Evolutionary conservation across 768 basidiomycete genomes (phyloP), one percentile per base, ranked within the genome.

Genomic region (Scleroderma citrinum): DNA sequence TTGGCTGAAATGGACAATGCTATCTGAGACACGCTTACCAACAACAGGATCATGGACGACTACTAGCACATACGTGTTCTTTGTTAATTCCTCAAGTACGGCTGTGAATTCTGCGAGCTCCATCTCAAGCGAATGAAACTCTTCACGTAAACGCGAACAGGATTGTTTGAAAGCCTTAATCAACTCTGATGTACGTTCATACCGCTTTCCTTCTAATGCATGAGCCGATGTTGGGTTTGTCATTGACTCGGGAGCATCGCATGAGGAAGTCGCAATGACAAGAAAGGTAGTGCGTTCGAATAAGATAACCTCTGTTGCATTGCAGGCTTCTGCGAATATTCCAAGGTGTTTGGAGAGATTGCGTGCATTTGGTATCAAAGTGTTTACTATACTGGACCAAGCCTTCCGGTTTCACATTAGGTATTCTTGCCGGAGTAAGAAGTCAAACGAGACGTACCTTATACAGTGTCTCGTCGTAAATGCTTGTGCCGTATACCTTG

Each of bases 241-340:
- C 32, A 67, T 52, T 20, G 64, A 31, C 20, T 60, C 41, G 16
- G 60, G 46, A 31, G 55, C 16, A 30, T 61, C 50, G 19, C 73
- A 76, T 58, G 67, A 78, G 19, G 87, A 87, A 2, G 88, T 88
- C 5, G 95, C 92, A 54, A 99, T 93, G 57, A 99, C 94, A 47
- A 99, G 86, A 72, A 98, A 98, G 29, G 96, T 98, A 8, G 93
- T 94, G 45, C 91, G 86, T 64, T 99, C 96, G 59, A 99, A 98
- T 35, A 97, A 80, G 59, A 98, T 85, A 49, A 92, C 91, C 67
- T 99, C 96, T 0, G 87, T 88, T 6, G 94, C 93, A 54, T 80
- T 85, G 63, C 92, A 93, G 1, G 92, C 83, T 41, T 82, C 76
- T 13, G 93, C 88, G 51, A 98, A 87, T 44, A 83, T 89, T 7